These are phyloP conservation scores for Gastrolobium bilobum DNA, from an alignment of 306 rosid genomes.

Conservation along the genomic window DNA sequence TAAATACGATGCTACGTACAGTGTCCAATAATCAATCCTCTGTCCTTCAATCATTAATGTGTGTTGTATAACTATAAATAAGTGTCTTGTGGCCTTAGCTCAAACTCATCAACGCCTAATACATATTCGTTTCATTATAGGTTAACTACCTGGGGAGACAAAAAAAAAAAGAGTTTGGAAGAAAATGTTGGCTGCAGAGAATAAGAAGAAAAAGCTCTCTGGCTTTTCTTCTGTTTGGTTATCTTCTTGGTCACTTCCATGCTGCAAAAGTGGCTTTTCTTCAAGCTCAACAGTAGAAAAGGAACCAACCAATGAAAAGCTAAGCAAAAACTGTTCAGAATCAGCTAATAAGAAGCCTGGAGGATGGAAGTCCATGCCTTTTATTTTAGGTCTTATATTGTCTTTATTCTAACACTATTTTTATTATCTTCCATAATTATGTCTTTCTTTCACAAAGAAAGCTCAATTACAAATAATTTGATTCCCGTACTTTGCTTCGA, in stretches of 20 bases:
- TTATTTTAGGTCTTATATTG: conserved; percentile 65
- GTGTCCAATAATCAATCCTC: not conserved
- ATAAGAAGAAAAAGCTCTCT: conserved; percentile 35
- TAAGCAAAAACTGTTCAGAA: conserved; percentile 29
- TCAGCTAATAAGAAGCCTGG: conserved; percentile 61
- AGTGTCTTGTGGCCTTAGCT: conserved; percentile 35
- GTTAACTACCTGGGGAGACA: not conserved
- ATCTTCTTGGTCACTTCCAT: conserved; percentile 26
- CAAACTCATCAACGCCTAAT: conserved; percentile 5
- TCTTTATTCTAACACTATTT: not conserved
- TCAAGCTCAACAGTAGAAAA: conserved; percentile 30
- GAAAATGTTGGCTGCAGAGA: conserved; percentile 39
- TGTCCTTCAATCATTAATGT: conserved; percentile 9
- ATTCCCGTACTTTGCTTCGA: not conserved
- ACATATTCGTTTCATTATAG: not conserved
- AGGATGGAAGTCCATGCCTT: conserved; percentile 94
- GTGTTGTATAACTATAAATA: conserved; percentile 40
- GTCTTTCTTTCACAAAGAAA: not conserved
- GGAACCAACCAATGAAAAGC: conserved; percentile 26
- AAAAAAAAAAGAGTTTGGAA: not conserved
- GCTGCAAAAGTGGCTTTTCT: conserved; percentile 42
- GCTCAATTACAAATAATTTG: not conserved
- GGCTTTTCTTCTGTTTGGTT: not conserved
- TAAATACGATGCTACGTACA: not conserved
- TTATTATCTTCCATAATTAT: not conserved